Base-by-base conservation (phyloP, 805 yeast genomes). In the Candida coquimbonensis region DNA sequence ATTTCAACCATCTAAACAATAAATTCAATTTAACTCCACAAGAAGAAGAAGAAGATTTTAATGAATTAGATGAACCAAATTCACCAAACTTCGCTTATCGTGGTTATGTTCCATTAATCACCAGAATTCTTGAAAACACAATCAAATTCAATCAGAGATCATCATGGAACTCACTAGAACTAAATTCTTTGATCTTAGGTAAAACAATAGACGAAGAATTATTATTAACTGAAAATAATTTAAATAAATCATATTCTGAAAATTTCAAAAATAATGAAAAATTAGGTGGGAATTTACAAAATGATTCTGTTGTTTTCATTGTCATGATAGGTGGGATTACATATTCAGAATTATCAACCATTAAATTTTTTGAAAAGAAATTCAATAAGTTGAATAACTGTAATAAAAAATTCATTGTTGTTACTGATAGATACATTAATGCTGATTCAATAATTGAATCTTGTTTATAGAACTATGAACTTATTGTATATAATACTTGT, bases 301-400 rank as follows among this genome's bases (percentile, higher is more conserved):
- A 49, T 31, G 46, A 59, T 31, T 43, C 53, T 6, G 49, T 57
- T 3, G 61, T 64, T 48, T 57, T 87, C 49, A 53, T 87, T 43
- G 76, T 80, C 8, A 64, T 83, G 50, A 57, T 90, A 36, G 98
- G 98, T 13, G 98, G 99, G 0, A 67, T 90, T 8, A 87, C 97
- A 0, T 73, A 86, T 59, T 80, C 93, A 9, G 99, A 91, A 62
- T 69, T 90, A 16, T 78, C 91, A 4, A 80, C 89, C 4, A 64
- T 91, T 40, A 69, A 81, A 55, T 74, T 70, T 44, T 69, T 87
- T n/a, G 78, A 85, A 46, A 65, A 67, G 40, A 69, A 68, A 24
- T 49, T 68, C 33, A 60, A 65, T 9, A 53, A 56, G 26, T 66
- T 65, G 43, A 37, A 38, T 24, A 67, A 63, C 35, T 53, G 63